Percentiles rank a stretch among this genome's conserved stretches.
phyloP scores from a whole-genome alignment of 495 filamentous ascomycete species.

The Penicillium tannophilum region DNA sequence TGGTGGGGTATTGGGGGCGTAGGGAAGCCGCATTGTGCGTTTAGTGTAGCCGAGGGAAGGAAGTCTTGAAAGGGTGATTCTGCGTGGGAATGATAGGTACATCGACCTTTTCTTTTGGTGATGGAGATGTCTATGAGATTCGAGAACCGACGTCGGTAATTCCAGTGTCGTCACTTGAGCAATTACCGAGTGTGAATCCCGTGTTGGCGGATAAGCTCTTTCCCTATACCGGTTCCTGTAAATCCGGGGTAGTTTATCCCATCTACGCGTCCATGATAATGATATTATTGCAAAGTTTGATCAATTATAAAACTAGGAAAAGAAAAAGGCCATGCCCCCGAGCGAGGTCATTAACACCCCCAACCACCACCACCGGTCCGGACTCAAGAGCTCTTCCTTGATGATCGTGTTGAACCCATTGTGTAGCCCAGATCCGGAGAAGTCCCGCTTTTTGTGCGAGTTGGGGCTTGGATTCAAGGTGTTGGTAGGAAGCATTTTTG shows the following conservation, averaged over 20 bases:
- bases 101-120: not conserved
- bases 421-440: conserved; percentile 19
- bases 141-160: not conserved
- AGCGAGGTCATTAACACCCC: conserved; percentile 67
- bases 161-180: not conserved
- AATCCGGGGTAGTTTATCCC: not conserved
- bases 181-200: not conserved
- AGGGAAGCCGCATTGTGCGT: conserved; percentile 66
- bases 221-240: not conserved
- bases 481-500: conserved; percentile 73
- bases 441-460: conserved; percentile 23
- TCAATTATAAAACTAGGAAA: conserved; percentile 23
- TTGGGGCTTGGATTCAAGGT: conserved; percentile 61
- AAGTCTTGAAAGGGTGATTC: conserved; percentile 2
- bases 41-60: not conserved
- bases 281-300: not conserved
- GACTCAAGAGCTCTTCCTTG: conserved; percentile 51
- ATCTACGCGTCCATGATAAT: too few relatives aligned
- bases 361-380: conserved; percentile 69
- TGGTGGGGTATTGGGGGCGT: conserved; percentile 56
- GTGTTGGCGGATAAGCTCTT: not conserved
- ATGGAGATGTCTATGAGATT: not conserved
- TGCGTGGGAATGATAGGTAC: conserved; percentile 1
- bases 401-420: conserved; percentile 27
- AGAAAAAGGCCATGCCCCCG: conserved; percentile 48